Conservation (phyloP, 1,284 basidiomycete species). For the Caloboletus inedulis region DNA sequence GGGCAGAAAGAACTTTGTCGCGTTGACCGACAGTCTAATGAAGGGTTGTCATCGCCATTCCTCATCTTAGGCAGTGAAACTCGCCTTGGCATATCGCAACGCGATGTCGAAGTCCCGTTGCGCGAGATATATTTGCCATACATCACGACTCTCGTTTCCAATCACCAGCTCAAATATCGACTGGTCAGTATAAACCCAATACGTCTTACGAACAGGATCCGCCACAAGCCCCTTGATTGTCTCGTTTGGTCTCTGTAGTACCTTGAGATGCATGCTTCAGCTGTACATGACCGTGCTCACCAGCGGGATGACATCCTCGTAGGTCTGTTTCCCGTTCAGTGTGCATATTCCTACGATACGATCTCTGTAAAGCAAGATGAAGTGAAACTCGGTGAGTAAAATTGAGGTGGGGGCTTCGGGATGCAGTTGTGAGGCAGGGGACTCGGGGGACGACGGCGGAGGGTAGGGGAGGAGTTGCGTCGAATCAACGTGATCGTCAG, state of each 20-base stretch:
- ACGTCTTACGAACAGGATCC: constrained; percentile 86
- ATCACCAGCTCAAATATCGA: constrained; percentile 89
- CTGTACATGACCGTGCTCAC: constrained; percentile 42
- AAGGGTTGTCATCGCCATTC: constrained; percentile 1
- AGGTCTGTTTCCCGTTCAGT: constrained; percentile 80
- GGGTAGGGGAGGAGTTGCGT: constrained; percentile 71
- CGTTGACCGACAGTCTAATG: constrained; percentile 77
- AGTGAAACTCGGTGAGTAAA: constrained; percentile 89
- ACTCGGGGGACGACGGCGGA: constrained; percentile 31
- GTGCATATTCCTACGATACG: constrained; percentile 76
- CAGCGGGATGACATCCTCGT: constrained; percentile 80
- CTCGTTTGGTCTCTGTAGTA: constrained; percentile 66
- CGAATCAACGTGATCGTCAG: constrained; percentile 78
- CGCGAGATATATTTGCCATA: constrained; percentile 90
- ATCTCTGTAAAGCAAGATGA: constrained; percentile 83
- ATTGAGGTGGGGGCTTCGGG: constrained; percentile 66
- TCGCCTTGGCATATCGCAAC: constrained; percentile 77
- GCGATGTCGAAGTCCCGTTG: constrained; percentile 78
- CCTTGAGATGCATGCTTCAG: constrained; percentile 2
- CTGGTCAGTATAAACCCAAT: constrained; percentile 92
- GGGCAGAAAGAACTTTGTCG: constrained; percentile 79
- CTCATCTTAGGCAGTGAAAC: constrained; percentile 10
- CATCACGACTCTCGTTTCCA: constrained; percentile 87
- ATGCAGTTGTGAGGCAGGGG: constrained; percentile 21
- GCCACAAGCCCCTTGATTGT: constrained; percentile 69